These are phyloP conservation scores for Fraxinus velutina DNA, from an alignment of 305 asterid species.

Conservation along the genomic window DNA sequence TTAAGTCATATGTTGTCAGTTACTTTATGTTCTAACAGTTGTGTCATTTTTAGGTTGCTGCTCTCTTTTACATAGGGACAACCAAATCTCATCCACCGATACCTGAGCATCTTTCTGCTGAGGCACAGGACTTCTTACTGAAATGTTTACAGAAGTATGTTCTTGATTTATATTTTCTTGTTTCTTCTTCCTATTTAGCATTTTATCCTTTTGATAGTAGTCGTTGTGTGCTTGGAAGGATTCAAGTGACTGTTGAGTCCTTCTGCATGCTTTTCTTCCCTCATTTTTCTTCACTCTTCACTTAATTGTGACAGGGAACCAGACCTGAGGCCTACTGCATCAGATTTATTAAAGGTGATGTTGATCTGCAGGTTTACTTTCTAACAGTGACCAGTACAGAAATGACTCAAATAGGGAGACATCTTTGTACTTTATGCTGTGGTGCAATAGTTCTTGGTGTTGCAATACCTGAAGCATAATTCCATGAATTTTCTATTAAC, in stretches of 20 bases:
- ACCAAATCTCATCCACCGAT: constrained; percentile 98
- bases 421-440: not conserved
- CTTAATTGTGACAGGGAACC: constrained; percentile 73
- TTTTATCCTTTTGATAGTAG: constrained; percentile 14
- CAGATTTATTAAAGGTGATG: constrained; percentile 84
- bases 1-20: constrained; percentile 1
- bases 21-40: constrained; percentile 17
- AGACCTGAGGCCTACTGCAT: constrained; percentile 70
- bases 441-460: not conserved
- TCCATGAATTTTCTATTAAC: not conserved
- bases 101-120: constrained; percentile 89
- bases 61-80: constrained; percentile 91
- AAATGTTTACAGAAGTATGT: constrained; percentile 90
- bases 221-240: not conserved
- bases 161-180: constrained; percentile 14
- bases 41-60: constrained; percentile 70
- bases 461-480: not conserved
- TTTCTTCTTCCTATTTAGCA: constrained; percentile 10
- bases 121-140: constrained; percentile 82
- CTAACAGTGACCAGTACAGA: not conserved
- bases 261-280: constrained; percentile 7
- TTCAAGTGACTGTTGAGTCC: not conserved
- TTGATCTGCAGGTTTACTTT: constrained; percentile 16
- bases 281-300: constrained; percentile 24
- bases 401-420: not conserved